phyloP scores from a whole-genome alignment of 495 filamentous ascomycete species.

The Penicillium psychrofluorescens region DNA sequence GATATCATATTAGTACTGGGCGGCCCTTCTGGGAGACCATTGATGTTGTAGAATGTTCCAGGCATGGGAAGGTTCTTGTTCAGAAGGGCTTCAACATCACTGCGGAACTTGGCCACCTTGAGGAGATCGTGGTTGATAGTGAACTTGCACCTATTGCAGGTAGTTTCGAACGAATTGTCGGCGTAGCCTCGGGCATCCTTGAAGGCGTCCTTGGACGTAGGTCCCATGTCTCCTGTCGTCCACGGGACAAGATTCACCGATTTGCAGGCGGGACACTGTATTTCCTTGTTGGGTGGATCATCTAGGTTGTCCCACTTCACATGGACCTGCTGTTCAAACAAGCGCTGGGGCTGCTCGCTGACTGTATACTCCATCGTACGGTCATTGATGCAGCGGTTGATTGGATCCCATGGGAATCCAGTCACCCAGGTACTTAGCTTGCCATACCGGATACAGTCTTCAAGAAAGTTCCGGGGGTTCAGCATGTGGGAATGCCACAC shows the following conservation, averaged over 20 bases:
- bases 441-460: constrained; percentile 63
- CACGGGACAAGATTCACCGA: constrained; percentile 9
- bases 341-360: constrained; percentile 28
- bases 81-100: constrained; percentile 42
- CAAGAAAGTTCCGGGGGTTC: constrained; percentile 68
- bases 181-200: constrained; percentile 45
- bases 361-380: constrained; percentile 54
- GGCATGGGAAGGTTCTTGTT: constrained; percentile 45
- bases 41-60: constrained; percentile 46
- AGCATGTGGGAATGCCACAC: constrained; percentile 84
- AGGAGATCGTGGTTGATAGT: constrained; percentile 42
- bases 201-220: constrained; percentile 8
- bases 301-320: constrained; percentile 52
- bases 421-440: constrained; percentile 52
- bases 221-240: constrained; percentile 14
- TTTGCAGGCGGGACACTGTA: constrained; percentile 53
- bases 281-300: constrained; percentile 36
- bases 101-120: constrained; percentile 48
- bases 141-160: constrained; percentile 37
- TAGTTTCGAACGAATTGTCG: constrained; percentile 45
- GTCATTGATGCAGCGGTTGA: constrained; percentile 57
- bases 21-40: constrained; percentile 22
- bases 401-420: constrained; percentile 61
- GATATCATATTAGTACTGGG: no score
- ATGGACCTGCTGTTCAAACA: constrained; percentile 46